Percentiles rank a stretch among this genome's conserved stretches.
These are phyloP conservation scores for Hypoxylon crocopeplum DNA, from an alignment of 495 filamentous ascomycete species.

Conservation along the genomic window DNA sequence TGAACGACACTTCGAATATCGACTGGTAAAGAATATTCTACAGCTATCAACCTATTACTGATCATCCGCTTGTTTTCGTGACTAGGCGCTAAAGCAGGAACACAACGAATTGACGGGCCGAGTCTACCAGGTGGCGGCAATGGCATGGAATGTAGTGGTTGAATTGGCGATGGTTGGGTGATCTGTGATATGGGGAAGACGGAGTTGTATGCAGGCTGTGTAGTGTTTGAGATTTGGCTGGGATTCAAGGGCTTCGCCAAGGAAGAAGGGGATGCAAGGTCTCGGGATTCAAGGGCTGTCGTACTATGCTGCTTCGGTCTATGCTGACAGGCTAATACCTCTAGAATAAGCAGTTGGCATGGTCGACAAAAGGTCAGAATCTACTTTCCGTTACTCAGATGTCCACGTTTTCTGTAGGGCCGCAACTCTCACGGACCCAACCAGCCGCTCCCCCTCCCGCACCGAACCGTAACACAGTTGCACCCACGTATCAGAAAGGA, in stretches of 20 bases:
- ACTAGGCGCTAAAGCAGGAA: constrained; percentile 37
- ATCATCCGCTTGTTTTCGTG: constrained; percentile 15
- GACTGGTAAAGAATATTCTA: constrained; percentile 2
- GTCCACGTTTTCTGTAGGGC: background rate
- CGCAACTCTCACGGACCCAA: background rate
- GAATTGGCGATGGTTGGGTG: constrained; percentile 28
- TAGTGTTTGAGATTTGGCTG: constrained; percentile 36
- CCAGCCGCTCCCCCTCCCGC: background rate
- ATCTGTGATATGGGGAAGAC: constrained; percentile 33
- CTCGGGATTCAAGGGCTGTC: constrained; percentile 1
- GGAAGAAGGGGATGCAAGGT: constrained; percentile 25
- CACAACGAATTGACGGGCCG: constrained; percentile 21
- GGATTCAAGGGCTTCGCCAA: constrained; percentile 31
- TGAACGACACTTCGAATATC: background rate
- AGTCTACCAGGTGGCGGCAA: constrained; percentile 25
- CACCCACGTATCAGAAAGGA: constrained; percentile 4
- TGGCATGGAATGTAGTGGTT: constrained; percentile 32
- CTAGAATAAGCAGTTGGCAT: constrained; percentile 4
- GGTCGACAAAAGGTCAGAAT: constrained; percentile 1
- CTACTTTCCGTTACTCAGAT: background rate
- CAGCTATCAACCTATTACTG: background rate
- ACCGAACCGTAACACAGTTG: constrained; percentile 3
- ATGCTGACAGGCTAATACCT: constrained; percentile 5
- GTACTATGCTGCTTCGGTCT: background rate
- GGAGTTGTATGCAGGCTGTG: constrained; percentile 32